Evolutionary conservation across 1,139 yeast species (phyloP).

Genomic region (Scheffersomyces illinoinensis): DNA sequence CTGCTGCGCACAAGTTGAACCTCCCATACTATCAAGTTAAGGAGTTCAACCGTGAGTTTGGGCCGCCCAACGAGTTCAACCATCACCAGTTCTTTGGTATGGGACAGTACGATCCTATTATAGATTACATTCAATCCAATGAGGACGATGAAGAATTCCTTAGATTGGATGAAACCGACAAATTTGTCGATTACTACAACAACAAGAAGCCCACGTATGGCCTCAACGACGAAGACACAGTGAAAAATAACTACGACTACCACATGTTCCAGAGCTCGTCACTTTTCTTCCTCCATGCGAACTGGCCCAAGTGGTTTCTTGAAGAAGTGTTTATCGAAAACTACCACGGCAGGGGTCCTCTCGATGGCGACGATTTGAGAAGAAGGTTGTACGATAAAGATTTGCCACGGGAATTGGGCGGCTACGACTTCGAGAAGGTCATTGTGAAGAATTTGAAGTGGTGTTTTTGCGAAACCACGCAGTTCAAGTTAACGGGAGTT

Average conservation of each 20-base stretch:
- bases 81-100: slow-evolving; percentile 33
- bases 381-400: slow-evolving; percentile 31
- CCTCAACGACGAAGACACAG: slow-evolving; percentile 18
- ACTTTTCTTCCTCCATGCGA: slow-evolving; percentile 38
- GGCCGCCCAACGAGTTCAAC: background rate
- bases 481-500: slow-evolving; percentile 20
- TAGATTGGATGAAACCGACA: background rate
- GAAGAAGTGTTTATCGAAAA: slow-evolving; percentile 26
- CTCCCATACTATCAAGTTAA: slow-evolving; percentile 33
- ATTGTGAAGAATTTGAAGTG: slow-evolving; percentile 27
- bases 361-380: slow-evolving; percentile 16
- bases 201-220: slow-evolving; percentile 23
- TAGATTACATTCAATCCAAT: slow-evolving; percentile 29
- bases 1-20: slow-evolving; percentile 38
- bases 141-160: slow-evolving; percentile 4
- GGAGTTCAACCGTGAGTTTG: slow-evolving; percentile 8
- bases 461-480: slow-evolving; percentile 28
- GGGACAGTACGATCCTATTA: slow-evolving; percentile 42
- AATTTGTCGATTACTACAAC: slow-evolving; percentile 13
- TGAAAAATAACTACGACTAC: slow-evolving; percentile 26
- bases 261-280: slow-evolving; percentile 30
- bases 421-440: slow-evolving; percentile 30
- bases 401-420: slow-evolving; percentile 26
- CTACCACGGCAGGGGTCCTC: slow-evolving; percentile 30
- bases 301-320: slow-evolving; percentile 37